Base-by-base conservation (phyloP, 192 early-diverging fungal genomes). In the Umbelopsis isabellina region DNA sequence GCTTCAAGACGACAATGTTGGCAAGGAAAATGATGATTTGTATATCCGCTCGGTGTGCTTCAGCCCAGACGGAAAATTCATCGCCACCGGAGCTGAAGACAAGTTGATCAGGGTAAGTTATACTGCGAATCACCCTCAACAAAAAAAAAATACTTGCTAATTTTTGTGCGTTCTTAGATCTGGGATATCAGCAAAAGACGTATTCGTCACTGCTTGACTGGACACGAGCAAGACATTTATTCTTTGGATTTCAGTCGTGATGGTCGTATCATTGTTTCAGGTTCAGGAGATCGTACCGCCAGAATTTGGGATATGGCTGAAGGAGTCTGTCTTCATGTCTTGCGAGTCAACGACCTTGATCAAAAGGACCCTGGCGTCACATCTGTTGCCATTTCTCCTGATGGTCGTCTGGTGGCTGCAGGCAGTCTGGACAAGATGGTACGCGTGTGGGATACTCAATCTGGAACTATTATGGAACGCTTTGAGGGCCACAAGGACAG, bases 201-300 rank as follows among this genome's bases (percentile, higher is more conserved):
- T 13, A 91, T 94, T 61, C 83, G 83, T 58, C 83, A 85, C 72
- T 83, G 84, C 15, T 86, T 97, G 52, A 75, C 78, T 22, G 97
- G 97, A 12, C 97, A 99, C 77, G 93, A 94, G 45, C 93, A 95
- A 82, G 97, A 99, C 76, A 98, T 99, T 74, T 99, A 99, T 79
- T 93, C 91, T 35, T 83, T 99, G 75, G 97, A 98, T 72, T 99
- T 96, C 86, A 91, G 90, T 71, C 83, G 90, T 21, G 96, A 97
- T 79, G 95, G 96, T 44, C 80, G 87, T 65, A 90, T 88, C 23
- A 88, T 99, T 71, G 94, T 96, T 37, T 94, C 92, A 12, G 97
- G 96, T 41, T 93, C 91, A 8, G 93, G 93, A 53, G 93, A 94
- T 83, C 88, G 90, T 72, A 92, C 93, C 0, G 93, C 90, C 65